Conservation (phyloP, 164 flowering plant species). For the Dillenia turbinata region DNA sequence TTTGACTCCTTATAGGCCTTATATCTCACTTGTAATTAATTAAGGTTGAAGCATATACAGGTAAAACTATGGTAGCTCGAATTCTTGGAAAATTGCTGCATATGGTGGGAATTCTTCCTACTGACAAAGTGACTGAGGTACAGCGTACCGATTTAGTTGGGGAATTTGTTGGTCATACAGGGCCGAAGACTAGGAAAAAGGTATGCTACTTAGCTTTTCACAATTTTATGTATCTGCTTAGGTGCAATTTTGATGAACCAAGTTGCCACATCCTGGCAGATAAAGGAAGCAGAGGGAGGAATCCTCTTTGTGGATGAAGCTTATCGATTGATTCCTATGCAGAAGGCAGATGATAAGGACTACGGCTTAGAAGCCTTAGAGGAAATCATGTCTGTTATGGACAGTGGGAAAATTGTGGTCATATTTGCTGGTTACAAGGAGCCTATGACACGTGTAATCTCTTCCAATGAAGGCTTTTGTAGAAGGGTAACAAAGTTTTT, state of each 20-base stretch:
- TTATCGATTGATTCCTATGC: slow-evolving; percentile 87
- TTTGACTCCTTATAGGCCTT: no score
- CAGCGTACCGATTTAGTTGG: slow-evolving; percentile 98
- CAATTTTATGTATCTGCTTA: not conserved
- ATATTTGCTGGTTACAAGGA: slow-evolving; percentile 96
- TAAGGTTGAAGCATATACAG: slow-evolving; percentile 27
- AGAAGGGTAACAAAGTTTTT: slow-evolving; percentile 96
- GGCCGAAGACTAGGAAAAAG: slow-evolving; percentile 98
- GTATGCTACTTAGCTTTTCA: slow-evolving; percentile 26
- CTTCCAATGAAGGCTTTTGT: slow-evolving; percentile 90
- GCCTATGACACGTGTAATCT: slow-evolving; percentile 86
- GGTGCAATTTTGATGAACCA: not conserved
- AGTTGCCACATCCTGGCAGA: slow-evolving; percentile 34
- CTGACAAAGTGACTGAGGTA: slow-evolving; percentile 94
- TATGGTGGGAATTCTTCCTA: slow-evolving; percentile 95
- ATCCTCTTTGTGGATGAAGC: slow-evolving; percentile 99
- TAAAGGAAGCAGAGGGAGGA: slow-evolving; percentile 96
- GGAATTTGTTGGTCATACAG: slow-evolving; percentile 98
- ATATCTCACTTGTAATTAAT: no score
- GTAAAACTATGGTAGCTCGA: slow-evolving; percentile 96
- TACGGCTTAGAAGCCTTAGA: slow-evolving; percentile 96
- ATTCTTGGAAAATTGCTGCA: slow-evolving; percentile 83
- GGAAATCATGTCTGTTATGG: slow-evolving; percentile 99
- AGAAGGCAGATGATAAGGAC: slow-evolving; percentile 93
- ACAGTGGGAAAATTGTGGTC: slow-evolving; percentile 88